Evolutionary conservation across 2,329 filamentous ascomycete genomes (phyloP).

Genomic region (Cercospora beticola): DNA sequence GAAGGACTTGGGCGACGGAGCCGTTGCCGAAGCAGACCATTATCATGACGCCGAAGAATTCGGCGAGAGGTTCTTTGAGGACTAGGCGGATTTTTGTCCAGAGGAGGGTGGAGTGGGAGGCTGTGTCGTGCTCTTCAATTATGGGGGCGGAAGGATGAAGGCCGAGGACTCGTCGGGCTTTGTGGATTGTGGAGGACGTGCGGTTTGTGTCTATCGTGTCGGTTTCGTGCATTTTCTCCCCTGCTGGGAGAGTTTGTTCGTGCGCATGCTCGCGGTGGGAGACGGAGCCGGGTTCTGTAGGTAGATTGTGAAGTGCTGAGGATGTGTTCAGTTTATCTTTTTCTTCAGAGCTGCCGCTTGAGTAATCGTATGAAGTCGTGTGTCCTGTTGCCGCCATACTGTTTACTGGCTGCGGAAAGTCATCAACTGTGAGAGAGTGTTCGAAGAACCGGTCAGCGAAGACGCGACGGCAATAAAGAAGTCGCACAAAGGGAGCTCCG

Average conservation of each 20-base stretch:
- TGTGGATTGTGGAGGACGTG: conserved; percentile 14
- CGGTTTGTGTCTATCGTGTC: conserved; percentile 9
- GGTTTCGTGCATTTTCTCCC: conserved; percentile 9
- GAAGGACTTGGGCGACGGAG: conserved; percentile 45
- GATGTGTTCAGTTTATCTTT: neutral
- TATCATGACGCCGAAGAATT: conserved; percentile 46
- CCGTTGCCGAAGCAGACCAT: conserved; percentile 49
- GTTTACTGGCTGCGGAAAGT: neutral
- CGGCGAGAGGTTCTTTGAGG: conserved; percentile 46
- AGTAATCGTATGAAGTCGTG: neutral
- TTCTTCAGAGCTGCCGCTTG: neutral
- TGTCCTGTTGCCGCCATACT: conserved; percentile 3
- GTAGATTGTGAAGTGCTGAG: conserved; percentile 9
- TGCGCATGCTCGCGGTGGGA: conserved; percentile 13
- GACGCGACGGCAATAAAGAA: neutral
- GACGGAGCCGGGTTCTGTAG: neutral
- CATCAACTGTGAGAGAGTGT: neutral
- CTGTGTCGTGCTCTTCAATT: conserved; percentile 43
- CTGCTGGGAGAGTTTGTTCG: conserved; percentile 11
- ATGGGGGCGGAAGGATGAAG: conserved; percentile 45
- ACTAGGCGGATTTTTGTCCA: conserved; percentile 40
- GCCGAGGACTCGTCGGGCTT: conserved; percentile 30
- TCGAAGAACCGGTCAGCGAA: neutral
- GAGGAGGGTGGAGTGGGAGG: conserved; percentile 38
- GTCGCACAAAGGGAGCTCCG: neutral